Conservation (phyloP, 139 green algal genomes). For the Chlorella sp. region DNA sequence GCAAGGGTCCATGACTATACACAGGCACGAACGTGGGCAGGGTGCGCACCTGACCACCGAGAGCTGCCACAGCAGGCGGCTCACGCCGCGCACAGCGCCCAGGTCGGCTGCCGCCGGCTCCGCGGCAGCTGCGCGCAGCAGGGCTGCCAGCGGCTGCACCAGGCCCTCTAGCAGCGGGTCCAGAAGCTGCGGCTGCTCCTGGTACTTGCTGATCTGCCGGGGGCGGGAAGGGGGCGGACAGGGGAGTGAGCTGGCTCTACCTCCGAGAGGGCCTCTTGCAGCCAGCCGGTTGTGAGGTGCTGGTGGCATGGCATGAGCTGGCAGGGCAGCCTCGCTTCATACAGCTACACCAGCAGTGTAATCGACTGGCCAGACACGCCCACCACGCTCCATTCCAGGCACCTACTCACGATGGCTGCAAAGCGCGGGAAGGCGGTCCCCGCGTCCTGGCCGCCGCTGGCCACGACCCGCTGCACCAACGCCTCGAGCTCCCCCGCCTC, state of each 20-base stretch:
- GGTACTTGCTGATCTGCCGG: constrained; percentile 90
- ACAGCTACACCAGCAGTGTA: too few species aligned
- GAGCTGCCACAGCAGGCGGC: constrained; percentile 81
- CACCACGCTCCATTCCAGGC: too few species aligned
- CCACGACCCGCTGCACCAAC: constrained; percentile 48
- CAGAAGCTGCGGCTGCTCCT: constrained; percentile 95
- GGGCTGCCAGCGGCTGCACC: constrained; percentile 70
- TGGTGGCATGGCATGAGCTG: too few species aligned
- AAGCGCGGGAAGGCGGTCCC: constrained; percentile 51
- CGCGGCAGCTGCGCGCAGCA: constrained; percentile 51
- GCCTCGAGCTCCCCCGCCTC: constrained; percentile 53
- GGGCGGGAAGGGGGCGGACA: neutral
- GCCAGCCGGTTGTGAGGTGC: too few species aligned
- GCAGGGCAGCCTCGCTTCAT: too few species aligned
- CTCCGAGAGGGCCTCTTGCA: too few species aligned
- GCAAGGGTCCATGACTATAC: neutral
- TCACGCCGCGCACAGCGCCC: constrained; percentile 39
- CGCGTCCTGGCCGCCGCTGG: constrained; percentile 36
- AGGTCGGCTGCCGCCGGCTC: constrained; percentile 5
- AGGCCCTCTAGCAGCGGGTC: constrained; percentile 88
- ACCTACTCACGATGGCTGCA: constrained; percentile 56
- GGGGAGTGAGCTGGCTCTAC: too few species aligned
- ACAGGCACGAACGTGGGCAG: neutral
- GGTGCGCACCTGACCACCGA: constrained; percentile 67
- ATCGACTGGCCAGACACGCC: too few species aligned